phyloP scores from a whole-genome alignment of 306 rosid genomes.

The Cucurbita maxima region DNA sequence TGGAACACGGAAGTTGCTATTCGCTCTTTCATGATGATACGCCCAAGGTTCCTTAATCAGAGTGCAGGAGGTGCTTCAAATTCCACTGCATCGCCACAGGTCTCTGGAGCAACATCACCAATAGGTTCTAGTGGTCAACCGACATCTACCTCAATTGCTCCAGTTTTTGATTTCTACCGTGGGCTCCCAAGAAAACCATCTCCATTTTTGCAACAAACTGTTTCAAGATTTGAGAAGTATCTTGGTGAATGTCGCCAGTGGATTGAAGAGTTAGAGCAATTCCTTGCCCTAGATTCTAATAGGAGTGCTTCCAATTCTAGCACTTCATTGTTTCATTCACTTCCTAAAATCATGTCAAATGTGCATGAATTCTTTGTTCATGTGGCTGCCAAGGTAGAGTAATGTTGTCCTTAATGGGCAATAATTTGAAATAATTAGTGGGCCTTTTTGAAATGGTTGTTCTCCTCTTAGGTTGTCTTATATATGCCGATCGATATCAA shows the following conservation, averaged over 20 bases:
- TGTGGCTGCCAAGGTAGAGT: constrained; percentile 80
- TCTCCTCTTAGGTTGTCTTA: background rate
- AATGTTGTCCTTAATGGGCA: constrained; percentile 4
- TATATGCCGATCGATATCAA: background rate
- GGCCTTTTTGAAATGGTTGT: background rate
- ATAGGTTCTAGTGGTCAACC: constrained; percentile 45
- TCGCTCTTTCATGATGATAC: constrained; percentile 88
- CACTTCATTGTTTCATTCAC: constrained; percentile 70
- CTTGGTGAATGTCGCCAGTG: constrained; percentile 71
- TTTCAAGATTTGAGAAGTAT: constrained; percentile 82
- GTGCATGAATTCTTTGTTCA: constrained; percentile 92
- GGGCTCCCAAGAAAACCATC: constrained; percentile 95
- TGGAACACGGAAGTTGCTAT: constrained; percentile 84
- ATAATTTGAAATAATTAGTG: background rate
- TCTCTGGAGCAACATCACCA: constrained; percentile 33
- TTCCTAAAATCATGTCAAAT: constrained; percentile 89
- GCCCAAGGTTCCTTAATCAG: constrained; percentile 73
- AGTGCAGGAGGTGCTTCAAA: constrained; percentile 48
- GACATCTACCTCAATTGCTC: constrained; percentile 44
- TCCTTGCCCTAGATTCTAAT: constrained; percentile 56
- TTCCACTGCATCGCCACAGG: constrained; percentile 58
- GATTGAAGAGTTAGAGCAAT: constrained; percentile 92
- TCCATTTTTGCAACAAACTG: constrained; percentile 71
- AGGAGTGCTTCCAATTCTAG: constrained; percentile 38
- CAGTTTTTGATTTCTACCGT: constrained; percentile 79